Base-by-base conservation (phyloP, 75 land plant species). In the Cupressus sempervirens region DNA sequence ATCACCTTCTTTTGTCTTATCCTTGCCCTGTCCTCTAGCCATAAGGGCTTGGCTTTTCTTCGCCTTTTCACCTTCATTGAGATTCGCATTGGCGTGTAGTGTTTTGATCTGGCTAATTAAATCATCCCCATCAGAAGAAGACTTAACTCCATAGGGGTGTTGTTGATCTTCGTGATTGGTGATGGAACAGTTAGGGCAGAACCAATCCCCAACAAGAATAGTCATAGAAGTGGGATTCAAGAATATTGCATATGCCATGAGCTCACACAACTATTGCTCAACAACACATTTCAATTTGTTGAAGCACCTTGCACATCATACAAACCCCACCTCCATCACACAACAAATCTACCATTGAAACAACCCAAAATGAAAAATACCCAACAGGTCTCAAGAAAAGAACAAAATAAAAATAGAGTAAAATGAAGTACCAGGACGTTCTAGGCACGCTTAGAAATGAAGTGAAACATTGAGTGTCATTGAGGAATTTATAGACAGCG, bases 201-300 rank as follows among this genome's bases (percentile, higher is more conserved):
- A 76, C 95, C 97, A 97, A 35, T 88, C 83, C 15, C 87, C 88
- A 7, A 74, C 54, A 0, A 87, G 85, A 54, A 92, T 88, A 40
- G 89, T 40, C 85, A 84, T 67, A 72, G 86, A 86, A 4, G 95
- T 97, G 10, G 90, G 88, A 41, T 50, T 26, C 68, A 96, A 88
- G 85, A n/a, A n/a, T 97, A 96, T 14, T 83, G 68, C 86, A 89
- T 89, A 87, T 96, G 98, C 98, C 98, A 96, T 1, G 94, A 93
- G 15, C 93, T 92, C 76, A 80, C 90, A 81, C 98, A 96, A 79
- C 91, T 90, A 65, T 65, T 85, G 91, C 98, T 95, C 40, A 90
- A 85, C 50, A 96, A 50, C 13, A 84, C 87, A 82, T 92, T 91
- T 7, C 41, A 11, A 46, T 92, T 95, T 5, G 92, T 86, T 36